Evolutionary conservation across 2,329 filamentous ascomycete genomes (phyloP).

Genomic region (Fusarium avenaceum): DNA sequence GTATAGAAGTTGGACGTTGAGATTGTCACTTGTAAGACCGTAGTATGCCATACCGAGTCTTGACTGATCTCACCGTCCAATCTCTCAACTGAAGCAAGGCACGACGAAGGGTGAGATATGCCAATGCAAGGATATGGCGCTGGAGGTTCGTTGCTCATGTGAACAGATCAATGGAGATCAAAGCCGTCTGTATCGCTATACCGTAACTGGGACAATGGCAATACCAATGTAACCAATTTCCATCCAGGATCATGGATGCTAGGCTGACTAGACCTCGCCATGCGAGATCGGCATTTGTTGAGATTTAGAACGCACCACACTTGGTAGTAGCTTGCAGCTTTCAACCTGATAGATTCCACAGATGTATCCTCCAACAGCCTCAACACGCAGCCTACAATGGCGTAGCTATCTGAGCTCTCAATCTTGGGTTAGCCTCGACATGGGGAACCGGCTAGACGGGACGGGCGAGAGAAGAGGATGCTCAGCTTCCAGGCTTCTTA

Average conservation of each 20-base stretch:
- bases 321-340: conserved; percentile 10
- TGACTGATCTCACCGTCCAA: neutral
- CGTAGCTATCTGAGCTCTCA: neutral
- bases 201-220: neutral
- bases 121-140: neutral
- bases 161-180: neutral
- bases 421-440: conserved; percentile 5
- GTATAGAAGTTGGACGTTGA: neutral
- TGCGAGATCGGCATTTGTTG: conserved; percentile 44
- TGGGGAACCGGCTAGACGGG: conserved; percentile 38
- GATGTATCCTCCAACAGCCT: conserved; percentile 20
- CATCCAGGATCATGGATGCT: conserved; percentile 31
- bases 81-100: neutral
- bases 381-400: neutral
- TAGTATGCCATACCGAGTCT: conserved; percentile 1
- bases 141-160: neutral
- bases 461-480: conserved; percentile 14
- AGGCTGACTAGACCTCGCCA: conserved; percentile 25
- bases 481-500: neutral
- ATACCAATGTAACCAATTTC: conserved; percentile 21
- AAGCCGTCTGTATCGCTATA: neutral
- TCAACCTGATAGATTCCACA: no score
- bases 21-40: neutral
- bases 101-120: neutral
- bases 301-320: conserved; percentile 21